A percentile compares a stretch with the other conserved stretches of the same genome.
These are phyloP conservation scores for Fusarium sp. DNA, from an alignment of 2,329 filamentous ascomycete species.

Conservation along the genomic window DNA sequence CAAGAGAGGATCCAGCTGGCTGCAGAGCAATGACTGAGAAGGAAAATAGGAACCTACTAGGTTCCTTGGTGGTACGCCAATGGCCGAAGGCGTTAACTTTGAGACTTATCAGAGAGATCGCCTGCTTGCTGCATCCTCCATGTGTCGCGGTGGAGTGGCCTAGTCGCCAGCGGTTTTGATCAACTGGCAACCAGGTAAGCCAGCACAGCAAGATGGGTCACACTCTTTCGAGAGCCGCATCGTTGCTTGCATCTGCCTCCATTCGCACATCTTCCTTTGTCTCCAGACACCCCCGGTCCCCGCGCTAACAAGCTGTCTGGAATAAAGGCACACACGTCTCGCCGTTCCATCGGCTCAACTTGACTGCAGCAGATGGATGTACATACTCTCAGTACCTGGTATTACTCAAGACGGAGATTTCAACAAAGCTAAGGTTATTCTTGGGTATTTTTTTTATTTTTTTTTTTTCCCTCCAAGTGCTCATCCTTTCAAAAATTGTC, in stretches of 20 bases:
- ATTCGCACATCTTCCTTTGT: constrained; percentile 55
- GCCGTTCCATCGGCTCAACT: constrained; percentile 61
- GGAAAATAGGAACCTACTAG: constrained; percentile 43
- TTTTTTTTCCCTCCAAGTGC: constrained; percentile 19
- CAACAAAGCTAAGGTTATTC: constrained; percentile 30
- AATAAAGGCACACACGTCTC: constrained; percentile 74
- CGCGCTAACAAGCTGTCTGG: constrained; percentile 67
- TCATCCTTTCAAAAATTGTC: constrained; percentile 9
- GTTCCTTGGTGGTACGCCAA: constrained; percentile 46
- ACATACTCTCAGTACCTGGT: constrained; percentile 28
- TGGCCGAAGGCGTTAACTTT: constrained; percentile 51
- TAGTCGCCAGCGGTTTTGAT: constrained; percentile 73
- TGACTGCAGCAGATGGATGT: constrained; percentile 60
- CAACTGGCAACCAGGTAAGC: constrained; percentile 87
- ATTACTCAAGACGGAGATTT: constrained; percentile 60
- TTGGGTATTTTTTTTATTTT: constrained; percentile 11
- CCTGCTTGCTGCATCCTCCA: constrained; percentile 60
- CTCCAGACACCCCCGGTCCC: constrained; percentile 63
- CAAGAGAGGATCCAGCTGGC: constrained; percentile 32
- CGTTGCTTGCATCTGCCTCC: constrained; percentile 68
- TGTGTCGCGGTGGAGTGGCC: constrained; percentile 69
- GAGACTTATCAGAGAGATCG: constrained; percentile 62
- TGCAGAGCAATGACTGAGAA: constrained; percentile 26
- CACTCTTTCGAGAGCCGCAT: constrained; percentile 76
- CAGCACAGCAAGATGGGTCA: constrained; percentile 89